Evolutionary conservation across 2,329 filamentous ascomycete species (phyloP).

Genomic region (Aspergillus tamarii): DNA sequence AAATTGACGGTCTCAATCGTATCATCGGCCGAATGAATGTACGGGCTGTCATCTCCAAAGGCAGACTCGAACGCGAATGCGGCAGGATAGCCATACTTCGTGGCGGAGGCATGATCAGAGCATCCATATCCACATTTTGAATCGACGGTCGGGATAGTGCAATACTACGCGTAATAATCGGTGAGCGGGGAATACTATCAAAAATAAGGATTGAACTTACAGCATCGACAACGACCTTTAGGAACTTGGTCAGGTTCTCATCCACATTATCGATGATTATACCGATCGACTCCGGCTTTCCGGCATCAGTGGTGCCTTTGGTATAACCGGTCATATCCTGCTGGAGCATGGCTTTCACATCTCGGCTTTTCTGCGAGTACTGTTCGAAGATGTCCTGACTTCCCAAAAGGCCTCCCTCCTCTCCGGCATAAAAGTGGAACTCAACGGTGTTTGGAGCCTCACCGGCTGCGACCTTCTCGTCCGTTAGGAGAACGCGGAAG

Average conservation of each 20-base stretch:
- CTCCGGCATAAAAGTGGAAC: constrained; percentile 10
- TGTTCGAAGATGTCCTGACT: constrained; percentile 5
- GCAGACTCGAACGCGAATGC: constrained; percentile 5
- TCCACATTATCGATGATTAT: constrained; percentile 6
- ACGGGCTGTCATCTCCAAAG: constrained; percentile 1
- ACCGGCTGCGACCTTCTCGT: neutral
- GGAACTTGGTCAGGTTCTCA: constrained; percentile 4
- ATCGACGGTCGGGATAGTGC: neutral
- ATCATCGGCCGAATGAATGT: constrained; percentile 6
- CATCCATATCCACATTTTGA: constrained; percentile 6
- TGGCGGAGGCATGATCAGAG: constrained; percentile 6
- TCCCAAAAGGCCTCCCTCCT: constrained; percentile 7
- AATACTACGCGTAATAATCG: neutral
- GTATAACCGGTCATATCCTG: constrained; percentile 9
- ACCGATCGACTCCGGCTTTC: neutral
- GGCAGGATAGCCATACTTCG: constrained; percentile 2
- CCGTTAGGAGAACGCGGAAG: constrained; percentile 5
- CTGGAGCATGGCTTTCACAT: constrained; percentile 8
- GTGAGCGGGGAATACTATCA: neutral
- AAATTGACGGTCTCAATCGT: constrained; percentile 8
- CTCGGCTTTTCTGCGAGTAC: neutral
- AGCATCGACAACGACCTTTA: neutral
- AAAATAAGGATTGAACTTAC: neutral
- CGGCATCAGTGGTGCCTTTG: neutral
- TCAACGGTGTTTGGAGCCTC: constrained; percentile 2